Conservation (phyloP, 768 basidiomycete species). For the Rhizopogon sp. region DNA sequence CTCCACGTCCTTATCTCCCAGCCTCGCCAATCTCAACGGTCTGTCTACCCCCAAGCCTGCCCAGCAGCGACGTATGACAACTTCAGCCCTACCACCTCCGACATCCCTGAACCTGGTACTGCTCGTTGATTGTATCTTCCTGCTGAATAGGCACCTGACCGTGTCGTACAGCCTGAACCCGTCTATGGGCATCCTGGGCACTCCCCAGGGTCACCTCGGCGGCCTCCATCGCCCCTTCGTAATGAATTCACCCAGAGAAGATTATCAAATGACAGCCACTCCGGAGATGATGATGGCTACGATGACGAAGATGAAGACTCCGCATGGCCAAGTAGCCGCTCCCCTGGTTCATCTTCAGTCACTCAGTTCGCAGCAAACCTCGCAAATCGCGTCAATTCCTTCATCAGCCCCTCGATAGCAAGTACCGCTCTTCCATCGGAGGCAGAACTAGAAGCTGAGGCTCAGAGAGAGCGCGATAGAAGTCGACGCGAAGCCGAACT, state of each 20-base stretch:
- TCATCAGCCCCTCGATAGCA: constrained; percentile 49
- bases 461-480: constrained; percentile 68
- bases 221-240: constrained; percentile 71
- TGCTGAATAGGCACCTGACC: constrained; percentile 7
- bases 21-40: constrained; percentile 28
- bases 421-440: constrained; percentile 54
- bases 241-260: constrained; percentile 47
- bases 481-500: constrained; percentile 75
- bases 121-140: not conserved
- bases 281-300: constrained; percentile 37
- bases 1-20: constrained; percentile 27
- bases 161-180: constrained; percentile 35
- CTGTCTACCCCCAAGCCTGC: constrained; percentile 23
- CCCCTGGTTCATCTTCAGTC: constrained; percentile 65
- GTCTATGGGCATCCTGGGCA: constrained; percentile 31
- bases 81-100: constrained; percentile 33
- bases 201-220: constrained; percentile 22
- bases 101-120: constrained; percentile 37
- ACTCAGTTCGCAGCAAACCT: constrained; percentile 70
- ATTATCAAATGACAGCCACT: constrained; percentile 49
- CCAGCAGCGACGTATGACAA: constrained; percentile 34
- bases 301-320: constrained; percentile 23
- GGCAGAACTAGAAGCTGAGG: constrained; percentile 79
- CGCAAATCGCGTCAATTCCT: constrained; percentile 66
- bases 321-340: constrained; percentile 33